phyloP scores from a whole-genome alignment of 2,329 filamentous ascomycete species.

The Pestalotiopsis sp. region DNA sequence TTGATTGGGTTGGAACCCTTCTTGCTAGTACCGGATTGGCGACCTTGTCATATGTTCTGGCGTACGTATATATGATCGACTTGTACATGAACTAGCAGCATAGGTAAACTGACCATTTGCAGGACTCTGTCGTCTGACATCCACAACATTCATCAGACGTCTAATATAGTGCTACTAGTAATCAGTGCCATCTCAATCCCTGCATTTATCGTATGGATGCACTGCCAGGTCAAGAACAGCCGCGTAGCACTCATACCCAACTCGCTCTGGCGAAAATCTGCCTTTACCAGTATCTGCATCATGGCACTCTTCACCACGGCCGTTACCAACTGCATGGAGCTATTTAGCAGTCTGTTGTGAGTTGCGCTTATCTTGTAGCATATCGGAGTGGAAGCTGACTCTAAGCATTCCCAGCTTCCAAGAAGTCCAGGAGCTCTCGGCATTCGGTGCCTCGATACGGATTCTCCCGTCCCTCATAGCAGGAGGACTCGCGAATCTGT shows the following conservation, averaged over 20 bases:
- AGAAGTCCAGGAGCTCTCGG: slow-evolving; percentile 5
- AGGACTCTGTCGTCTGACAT: slow-evolving; percentile 3
- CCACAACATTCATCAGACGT: slow-evolving; percentile 32
- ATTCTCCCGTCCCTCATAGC: not conserved
- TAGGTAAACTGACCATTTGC: not conserved
- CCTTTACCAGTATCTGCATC: slow-evolving; percentile 45
- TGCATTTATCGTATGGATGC: slow-evolving; percentile 56
- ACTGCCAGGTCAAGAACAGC: slow-evolving; percentile 43
- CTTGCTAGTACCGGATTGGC: slow-evolving; percentile 39
- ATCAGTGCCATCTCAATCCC: slow-evolving; percentile 43
- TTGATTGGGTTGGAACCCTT: slow-evolving; percentile 47
- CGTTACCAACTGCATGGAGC: slow-evolving; percentile 7
- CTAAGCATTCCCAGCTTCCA: not conserved
- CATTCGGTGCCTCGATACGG: not conserved
- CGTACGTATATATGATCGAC: slow-evolving; percentile 27
- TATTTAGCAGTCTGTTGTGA: slow-evolving; percentile 9
- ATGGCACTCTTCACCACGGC: slow-evolving; percentile 1
- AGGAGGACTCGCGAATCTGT: not conserved
- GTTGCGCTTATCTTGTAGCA: not conserved
- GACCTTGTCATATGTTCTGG: slow-evolving; percentile 44
- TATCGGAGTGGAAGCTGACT: not conserved
- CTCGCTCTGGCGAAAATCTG: slow-evolving; percentile 54
- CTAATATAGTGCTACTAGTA: slow-evolving; percentile 44
- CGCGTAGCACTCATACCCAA: slow-evolving; percentile 61
- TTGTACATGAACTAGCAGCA: not conserved